Evolutionary conservation across 2,329 filamentous ascomycete genomes (phyloP), one percentile per base, ranked within the genome.

Genomic region (Aspergillus fructus): DNA sequence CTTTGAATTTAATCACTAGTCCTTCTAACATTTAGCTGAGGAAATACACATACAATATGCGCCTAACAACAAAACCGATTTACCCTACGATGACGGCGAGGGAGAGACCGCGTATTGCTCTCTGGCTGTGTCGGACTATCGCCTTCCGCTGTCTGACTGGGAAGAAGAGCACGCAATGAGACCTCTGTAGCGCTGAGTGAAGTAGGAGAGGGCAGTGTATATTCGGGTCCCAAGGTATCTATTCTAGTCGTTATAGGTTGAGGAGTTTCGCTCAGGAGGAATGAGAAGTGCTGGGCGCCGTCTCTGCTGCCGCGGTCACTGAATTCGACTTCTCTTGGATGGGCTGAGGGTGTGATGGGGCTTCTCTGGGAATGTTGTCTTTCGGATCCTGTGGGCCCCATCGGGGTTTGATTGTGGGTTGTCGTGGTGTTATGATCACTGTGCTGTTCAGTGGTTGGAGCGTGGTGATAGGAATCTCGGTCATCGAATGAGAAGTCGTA

Each of bases 181-280:
- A 56, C n/a, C 21, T 60, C 49, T 2, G 53, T 49, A 17, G 49
- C 55, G 27, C 56, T 54, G 21, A 54, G 47, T n/a, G 41, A 51
- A 39, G 34, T 49, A n/a, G 40, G 21, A 13, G 53, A 56, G 17
- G 34, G 41, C 5, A 17, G 5, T 23, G 23, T 39, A 19, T 30
- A 30, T 30, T 30, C 27, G 27, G n/a, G 9, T 2, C 24, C 24
- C 19, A n/a, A 15, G 15, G 17, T 37, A 19, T 45, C 40, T 45
- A 33, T 19, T 23, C 47, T 37, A 19, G 30, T 8, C 11, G n/a
- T 9, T 13, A n/a, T n/a, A 19, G 12, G 9, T 3, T 13, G 37
- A 39, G 47, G 15, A 5, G 11, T 49, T 15, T 37, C 34, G 34
- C 6, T 37, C 15, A 7, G 6, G 34, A 37, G 12, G 34, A 37